Base-by-base conservation (phyloP, 192 early-diverging fungal species). In the Piromyces finnis region DNA sequence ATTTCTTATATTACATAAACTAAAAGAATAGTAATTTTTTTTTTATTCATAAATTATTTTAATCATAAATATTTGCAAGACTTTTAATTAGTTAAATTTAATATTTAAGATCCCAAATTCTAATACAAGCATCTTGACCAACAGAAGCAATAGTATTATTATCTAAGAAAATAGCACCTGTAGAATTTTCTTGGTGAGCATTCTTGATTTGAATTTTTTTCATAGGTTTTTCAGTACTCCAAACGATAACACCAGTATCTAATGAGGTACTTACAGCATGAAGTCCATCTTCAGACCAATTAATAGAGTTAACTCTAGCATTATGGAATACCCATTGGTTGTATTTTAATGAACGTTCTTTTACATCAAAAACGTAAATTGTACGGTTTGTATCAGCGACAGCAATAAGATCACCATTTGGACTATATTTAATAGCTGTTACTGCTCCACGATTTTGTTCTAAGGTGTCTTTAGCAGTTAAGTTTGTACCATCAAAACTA, bases 211-310 rank as follows among this genome's bases (percentile, higher is more conserved):
- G 80, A 29, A 95, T 89, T 82, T 90, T 90, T 82, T 93, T 94
- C 82, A 88, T 88, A 29, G 95, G 94, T 78, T 90, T 89, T 79
- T 94, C 92, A 12, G 90, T 86, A 83, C 89, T 93, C 96, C 96
- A 99, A 9, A 98, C 88, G 84, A 93, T 94, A 35, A 98, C 90
- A 85, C 94, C 91, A 79, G 95, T 95, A 84, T 99, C 97, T 30
- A 97, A 87, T 30, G 92, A 91, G 26, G 91, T 92, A 51, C 93
- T 94, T 1, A 91, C 96, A 4, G 92, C 91, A 83, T 92, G 92
- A 28, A 82, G 37, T 4, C 92, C 90, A 84, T 93, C 92, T 2
- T 90, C 85, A 2, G 93, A 90, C 96, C 96, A 99, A 0, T 86
- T 86, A 32, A 99, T 83, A 14, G 86, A 85, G 81, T 92, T 94